These are phyloP conservation scores for Ophiostoma triangulosporum DNA, from an alignment of 2,329 filamentous ascomycete species.

Conservation along the genomic window DNA sequence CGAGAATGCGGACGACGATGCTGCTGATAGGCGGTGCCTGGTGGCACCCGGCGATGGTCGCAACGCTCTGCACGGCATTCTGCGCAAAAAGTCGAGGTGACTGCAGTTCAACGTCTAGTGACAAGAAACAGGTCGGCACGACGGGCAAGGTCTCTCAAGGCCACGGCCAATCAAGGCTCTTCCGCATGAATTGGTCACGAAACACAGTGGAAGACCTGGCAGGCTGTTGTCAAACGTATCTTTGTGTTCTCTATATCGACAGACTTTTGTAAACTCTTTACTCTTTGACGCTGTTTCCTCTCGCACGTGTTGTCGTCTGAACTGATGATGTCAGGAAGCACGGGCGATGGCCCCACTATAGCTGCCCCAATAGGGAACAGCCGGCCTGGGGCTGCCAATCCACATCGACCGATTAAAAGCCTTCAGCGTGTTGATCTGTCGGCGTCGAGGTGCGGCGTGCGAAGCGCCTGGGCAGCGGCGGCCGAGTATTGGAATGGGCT, in stretches of 20 bases:
- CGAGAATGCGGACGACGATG: background rate
- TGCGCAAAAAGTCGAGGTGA: too few relatives aligned
- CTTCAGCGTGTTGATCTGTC: too few relatives aligned
- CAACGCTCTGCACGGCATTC: background rate
- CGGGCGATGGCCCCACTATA: background rate
- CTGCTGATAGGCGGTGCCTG: background rate
- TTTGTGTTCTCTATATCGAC: background rate
- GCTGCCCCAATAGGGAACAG: background rate
- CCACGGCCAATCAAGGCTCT: background rate
- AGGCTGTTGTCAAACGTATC: background rate
- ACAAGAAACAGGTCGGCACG: too few relatives aligned
- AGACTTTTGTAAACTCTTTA: background rate
- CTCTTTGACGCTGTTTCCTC: background rate
- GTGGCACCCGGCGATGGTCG: background rate
- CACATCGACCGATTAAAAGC: background rate
- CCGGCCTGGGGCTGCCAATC: background rate
- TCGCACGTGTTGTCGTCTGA: background rate
- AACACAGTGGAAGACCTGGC: background rate
- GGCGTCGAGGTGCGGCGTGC: too few relatives aligned
- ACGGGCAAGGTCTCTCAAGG: background rate
- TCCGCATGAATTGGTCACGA: background rate
- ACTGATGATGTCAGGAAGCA: constrained; percentile 1
- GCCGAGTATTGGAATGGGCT: too few relatives aligned
- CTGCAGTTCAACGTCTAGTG: too few relatives aligned
- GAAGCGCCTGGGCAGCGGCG: too few relatives aligned